Evolutionary conservation across 2,329 filamentous ascomycete genomes (phyloP), one percentile per base, ranked within the genome.

Genomic region (Fusarium coicis): DNA sequence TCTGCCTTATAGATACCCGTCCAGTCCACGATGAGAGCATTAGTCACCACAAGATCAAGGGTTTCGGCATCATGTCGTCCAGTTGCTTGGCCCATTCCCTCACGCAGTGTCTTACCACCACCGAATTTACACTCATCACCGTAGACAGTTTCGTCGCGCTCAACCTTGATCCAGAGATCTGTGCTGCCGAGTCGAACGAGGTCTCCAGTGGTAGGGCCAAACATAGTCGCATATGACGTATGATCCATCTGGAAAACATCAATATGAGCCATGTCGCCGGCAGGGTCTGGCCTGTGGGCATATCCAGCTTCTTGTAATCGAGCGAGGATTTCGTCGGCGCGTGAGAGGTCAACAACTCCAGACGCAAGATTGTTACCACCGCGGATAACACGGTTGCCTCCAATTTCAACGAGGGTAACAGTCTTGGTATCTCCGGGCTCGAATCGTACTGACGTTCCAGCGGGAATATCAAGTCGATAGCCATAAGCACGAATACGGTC

Each of bases 41-140:
- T 98, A 4, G 92, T 94, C 67, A 98, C 90, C 30, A 97, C 93
- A 52, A 96, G 89, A 80, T 98, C 96, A 66, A 98, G 84, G 30
- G 90, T 90, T 30, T 95, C 91, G 5, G 87, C 85, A 76, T 96
- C 92, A 0, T 88, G 83, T 47, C 93, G 88, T 9, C 94, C 95
- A 30, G 92, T 92, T 10, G 95, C 93, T 84, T 98, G 95, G 7
- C 95, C 96, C 95, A 98, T 98, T 37, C 96, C 96, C 81, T 98
- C 96, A 69, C 96, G 89, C 66, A 98, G 84, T 42, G 94, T 96
- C 87, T 98, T 98, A 52, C 96, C 96, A 49, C 96, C 96, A 21
- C 96, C 96, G 82, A 98, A 98, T 73, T 95, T 93, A 81, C 95
- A 98, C 84, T 98, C 96, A 72, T 98, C 96, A 14, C 96, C 96